phyloP scores from a whole-genome alignment of 78 protist genomes.

The Salpingoeca rosetta region DNA sequence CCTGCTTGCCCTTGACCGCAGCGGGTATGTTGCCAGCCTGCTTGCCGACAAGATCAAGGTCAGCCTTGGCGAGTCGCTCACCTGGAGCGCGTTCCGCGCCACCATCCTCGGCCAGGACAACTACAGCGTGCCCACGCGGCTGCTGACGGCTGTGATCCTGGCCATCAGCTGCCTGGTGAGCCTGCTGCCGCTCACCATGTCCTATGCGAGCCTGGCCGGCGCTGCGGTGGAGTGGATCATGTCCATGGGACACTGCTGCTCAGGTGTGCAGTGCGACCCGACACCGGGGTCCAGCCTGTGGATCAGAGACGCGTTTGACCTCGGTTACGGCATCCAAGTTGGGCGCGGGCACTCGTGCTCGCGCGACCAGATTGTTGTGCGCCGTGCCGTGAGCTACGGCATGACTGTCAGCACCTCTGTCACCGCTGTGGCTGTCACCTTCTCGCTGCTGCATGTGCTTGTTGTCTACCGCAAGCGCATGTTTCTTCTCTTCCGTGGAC shows the following conservation, averaged over 20 bases:
- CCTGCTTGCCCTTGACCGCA: background rate
- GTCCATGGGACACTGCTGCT: background rate
- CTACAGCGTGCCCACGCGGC: background rate
- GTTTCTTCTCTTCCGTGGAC: background rate
- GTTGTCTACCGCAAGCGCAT: background rate
- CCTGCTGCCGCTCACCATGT: background rate
- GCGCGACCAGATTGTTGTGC: background rate
- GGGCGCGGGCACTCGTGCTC: background rate
- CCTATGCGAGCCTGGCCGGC: background rate
- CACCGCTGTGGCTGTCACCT: background rate
- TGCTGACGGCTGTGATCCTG: background rate
- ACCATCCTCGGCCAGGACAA: background rate
- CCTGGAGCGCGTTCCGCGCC: background rate
- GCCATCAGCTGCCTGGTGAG: background rate
- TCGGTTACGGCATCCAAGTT: background rate
- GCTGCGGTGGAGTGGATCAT: background rate
- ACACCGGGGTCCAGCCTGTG: background rate
- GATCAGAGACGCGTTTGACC: background rate
- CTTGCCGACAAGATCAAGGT: background rate
- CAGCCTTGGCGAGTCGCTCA: background rate
- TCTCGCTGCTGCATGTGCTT: background rate
- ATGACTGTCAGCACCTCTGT: background rate
- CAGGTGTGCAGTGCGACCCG: background rate
- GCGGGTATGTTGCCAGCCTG: background rate
- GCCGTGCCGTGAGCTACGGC: background rate